phyloP scores from a whole-genome alignment of 163 green algal genomes.

The Prototheca stagnorum region DNA sequence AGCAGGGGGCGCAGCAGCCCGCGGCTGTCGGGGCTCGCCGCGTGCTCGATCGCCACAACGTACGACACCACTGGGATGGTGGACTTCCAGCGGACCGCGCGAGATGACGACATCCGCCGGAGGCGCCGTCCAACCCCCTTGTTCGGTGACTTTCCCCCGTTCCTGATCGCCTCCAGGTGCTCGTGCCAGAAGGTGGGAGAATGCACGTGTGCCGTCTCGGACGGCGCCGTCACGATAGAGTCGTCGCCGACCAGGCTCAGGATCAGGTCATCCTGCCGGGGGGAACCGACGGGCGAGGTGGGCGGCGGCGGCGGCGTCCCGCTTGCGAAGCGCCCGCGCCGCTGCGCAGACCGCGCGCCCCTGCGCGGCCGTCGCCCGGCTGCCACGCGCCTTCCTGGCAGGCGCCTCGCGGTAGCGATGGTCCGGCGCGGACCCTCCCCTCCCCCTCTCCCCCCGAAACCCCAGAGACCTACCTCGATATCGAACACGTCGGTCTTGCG shows the following conservation, averaged over 20 bases:
- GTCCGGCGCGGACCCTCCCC: background rate
- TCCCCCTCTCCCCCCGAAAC: background rate
- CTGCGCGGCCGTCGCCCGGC: background rate
- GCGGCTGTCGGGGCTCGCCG: slow-evolving; percentile 3
- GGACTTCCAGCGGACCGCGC: background rate
- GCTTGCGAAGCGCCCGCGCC: background rate
- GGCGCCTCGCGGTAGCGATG: background rate
- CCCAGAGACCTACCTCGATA: background rate
- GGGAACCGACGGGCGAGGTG: background rate
- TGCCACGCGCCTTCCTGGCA: background rate
- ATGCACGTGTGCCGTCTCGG: background rate
- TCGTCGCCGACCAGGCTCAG: background rate
- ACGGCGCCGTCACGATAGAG: slow-evolving; percentile 1
- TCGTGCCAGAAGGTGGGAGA: background rate
- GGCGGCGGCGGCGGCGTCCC: too few relatives aligned
- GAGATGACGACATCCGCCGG: background rate
- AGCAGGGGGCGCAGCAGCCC: slow-evolving; percentile 19
- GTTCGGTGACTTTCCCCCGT: background rate
- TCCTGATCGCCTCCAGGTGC: background rate
- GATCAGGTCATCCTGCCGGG: background rate
- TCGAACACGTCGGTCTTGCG: background rate
- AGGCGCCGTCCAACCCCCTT: too few relatives aligned
- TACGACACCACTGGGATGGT: slow-evolving; percentile 9
- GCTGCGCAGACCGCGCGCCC: background rate
- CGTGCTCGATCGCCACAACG: slow-evolving; percentile 5